phyloP scores from a whole-genome alignment of 139 green algal species.

The Ostreobium quekettii region DNA sequence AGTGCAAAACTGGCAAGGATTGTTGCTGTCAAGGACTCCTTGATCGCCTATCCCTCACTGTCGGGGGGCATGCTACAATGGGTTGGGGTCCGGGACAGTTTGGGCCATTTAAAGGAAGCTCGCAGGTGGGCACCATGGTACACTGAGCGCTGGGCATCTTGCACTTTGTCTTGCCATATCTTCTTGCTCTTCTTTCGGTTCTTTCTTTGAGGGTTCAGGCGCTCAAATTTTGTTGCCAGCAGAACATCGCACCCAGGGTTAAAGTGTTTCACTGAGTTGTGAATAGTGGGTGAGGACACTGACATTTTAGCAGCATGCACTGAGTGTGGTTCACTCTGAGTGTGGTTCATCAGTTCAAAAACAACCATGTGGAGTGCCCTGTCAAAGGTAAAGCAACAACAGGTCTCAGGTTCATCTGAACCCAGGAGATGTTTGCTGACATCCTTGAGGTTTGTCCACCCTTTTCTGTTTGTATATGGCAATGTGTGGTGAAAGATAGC shows the following conservation, averaged over 20 bases:
- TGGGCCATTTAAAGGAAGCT: neutral
- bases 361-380: too few relatives aligned
- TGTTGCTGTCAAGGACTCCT: slow-evolving; percentile 11
- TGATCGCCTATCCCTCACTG: slow-evolving; percentile 12
- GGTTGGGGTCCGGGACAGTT: neutral
- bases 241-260: neutral
- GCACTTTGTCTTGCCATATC: slow-evolving; percentile 10
- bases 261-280: too few relatives aligned
- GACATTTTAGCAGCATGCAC: too few relatives aligned
- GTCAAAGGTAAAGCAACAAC: too few relatives aligned
- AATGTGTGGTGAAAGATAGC: too few relatives aligned
- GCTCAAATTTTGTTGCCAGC: neutral
- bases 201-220: neutral
- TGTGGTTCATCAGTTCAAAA: too few relatives aligned
- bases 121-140: neutral
- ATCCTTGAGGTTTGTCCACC: too few relatives aligned
- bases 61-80: slow-evolving; percentile 11
- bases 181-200: slow-evolving; percentile 2
- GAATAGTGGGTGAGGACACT: too few relatives aligned
- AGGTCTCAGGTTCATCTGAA: too few relatives aligned
- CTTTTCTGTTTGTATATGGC: too few relatives aligned
- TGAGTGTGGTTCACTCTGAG: too few relatives aligned
- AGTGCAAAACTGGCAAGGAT: slow-evolving; percentile 7
- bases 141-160: neutral
- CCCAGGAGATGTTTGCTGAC: too few relatives aligned